Evolutionary conservation across 441 rosid genomes (phyloP).

Genomic region (Croton laevigatus): DNA sequence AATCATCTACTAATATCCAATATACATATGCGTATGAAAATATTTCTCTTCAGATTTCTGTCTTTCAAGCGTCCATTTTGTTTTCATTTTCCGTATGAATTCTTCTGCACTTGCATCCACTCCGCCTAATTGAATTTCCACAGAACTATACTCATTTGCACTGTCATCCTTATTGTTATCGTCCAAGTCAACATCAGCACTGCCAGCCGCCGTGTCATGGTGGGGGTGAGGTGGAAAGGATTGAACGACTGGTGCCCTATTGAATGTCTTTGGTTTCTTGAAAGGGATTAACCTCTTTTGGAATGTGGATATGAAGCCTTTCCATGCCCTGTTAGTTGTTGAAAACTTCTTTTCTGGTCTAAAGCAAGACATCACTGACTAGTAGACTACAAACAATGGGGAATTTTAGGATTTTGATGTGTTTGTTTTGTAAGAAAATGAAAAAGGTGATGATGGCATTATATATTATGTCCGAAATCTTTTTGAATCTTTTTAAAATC

Average conservation of each 20-base stretch:
- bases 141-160: neutral
- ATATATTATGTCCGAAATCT: too few species aligned
- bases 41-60: constrained; percentile 28
- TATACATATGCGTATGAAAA: neutral
- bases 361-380: constrained; percentile 4
- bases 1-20: too few species aligned
- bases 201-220: neutral
- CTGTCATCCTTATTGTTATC: neutral
- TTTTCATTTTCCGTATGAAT: constrained; percentile 20
- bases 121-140: constrained; percentile 13
- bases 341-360: constrained; percentile 17
- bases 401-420: neutral
- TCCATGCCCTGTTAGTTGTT: constrained; percentile 19
- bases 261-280: neutral
- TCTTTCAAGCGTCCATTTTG: constrained; percentile 27
- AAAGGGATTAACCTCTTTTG: constrained; percentile 9
- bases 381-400: neutral
- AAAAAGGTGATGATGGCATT: neutral
- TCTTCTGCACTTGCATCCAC: constrained; percentile 37
- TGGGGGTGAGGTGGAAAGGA: neutral
- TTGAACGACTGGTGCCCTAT: neutral
- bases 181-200: neutral
- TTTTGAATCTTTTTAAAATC: neutral
- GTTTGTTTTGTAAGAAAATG: neutral
- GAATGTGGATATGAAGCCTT: constrained; percentile 10